phyloP scores from a whole-genome alignment of 73 alveolate genomes.

The Tetrahymena borealis region DNA sequence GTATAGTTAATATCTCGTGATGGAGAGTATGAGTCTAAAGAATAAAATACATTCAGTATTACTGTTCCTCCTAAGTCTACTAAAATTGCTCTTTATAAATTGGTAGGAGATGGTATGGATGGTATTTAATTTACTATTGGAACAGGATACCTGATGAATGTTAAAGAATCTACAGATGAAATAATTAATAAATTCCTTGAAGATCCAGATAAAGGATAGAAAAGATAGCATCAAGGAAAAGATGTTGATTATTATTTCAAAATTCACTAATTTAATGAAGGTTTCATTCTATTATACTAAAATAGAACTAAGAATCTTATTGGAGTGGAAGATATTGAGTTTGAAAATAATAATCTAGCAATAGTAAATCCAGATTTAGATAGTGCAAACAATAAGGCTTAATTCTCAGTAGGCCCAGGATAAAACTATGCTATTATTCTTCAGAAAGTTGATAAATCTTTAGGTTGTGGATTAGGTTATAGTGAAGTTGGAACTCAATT shows the following conservation, averaged over 20 bases:
- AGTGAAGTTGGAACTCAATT: neutral
- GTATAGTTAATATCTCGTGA: neutral
- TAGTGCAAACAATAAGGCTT: neutral
- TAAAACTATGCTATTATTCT: neutral
- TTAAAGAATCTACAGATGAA: neutral
- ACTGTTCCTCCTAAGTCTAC: neutral
- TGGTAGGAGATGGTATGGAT: neutral
- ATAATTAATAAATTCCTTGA: neutral
- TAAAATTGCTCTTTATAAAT: neutral
- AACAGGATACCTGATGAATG: neutral
- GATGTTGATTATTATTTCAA: neutral
- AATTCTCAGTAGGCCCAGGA: neutral
- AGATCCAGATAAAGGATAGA: neutral
- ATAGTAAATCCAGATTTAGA: neutral
- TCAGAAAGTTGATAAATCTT: neutral
- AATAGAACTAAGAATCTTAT: neutral
- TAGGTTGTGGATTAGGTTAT: neutral
- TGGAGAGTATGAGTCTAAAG: neutral
- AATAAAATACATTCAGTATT: neutral
- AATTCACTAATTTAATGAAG: neutral
- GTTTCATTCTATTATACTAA: neutral
- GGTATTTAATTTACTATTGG: neutral
- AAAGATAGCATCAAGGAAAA: neutral
- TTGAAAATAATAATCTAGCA: neutral
- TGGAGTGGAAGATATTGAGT: neutral